These are phyloP conservation scores for Nannochloropsis granulata DNA, from an alignment of 108 stramenopile species.

Conservation along the genomic window DNA sequence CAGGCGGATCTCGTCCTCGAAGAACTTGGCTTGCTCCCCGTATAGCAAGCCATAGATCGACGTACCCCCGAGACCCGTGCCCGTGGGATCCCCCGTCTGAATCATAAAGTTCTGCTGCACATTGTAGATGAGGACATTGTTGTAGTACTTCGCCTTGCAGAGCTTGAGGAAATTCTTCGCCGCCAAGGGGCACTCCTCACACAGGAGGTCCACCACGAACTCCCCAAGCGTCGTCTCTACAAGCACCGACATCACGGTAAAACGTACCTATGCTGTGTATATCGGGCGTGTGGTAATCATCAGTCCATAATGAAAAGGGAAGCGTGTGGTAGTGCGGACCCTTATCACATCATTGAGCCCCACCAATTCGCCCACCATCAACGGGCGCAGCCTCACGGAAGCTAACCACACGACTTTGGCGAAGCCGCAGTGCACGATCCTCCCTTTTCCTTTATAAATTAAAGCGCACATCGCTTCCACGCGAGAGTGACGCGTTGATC, in stretches of 20 bases:
- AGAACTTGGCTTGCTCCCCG: conserved; percentile 31
- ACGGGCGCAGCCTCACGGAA: too few species aligned
- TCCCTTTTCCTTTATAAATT: too few species aligned
- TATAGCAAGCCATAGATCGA: conserved; percentile 36
- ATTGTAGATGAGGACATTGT: conserved; percentile 39
- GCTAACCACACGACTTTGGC: too few species aligned
- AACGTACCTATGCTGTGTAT: too few species aligned
- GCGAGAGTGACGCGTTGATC: too few species aligned
- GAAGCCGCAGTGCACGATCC: too few species aligned
- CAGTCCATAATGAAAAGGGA: too few species aligned
- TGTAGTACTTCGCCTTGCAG: conserved; percentile 42
- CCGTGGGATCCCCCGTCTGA: conserved; percentile 65
- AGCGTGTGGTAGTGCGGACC: too few species aligned
- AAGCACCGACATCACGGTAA: conserved; percentile 35
- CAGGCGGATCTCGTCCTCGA: conserved; percentile 37
- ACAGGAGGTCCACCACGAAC: conserved; percentile 42
- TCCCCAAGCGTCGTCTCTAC: conserved; percentile 37
- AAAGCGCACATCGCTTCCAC: too few species aligned
- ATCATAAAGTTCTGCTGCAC: conserved; percentile 36
- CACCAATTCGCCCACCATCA: too few species aligned
- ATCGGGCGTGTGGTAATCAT: too few species aligned
- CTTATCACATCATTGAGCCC: too few species aligned
- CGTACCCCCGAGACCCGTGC: conserved; percentile 75
- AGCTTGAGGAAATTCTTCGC: conserved; percentile 44
- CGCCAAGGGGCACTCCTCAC: conserved; percentile 30